Evolutionary conservation across 768 basidiomycete genomes (phyloP).

Genomic region (Boletales sp.): DNA sequence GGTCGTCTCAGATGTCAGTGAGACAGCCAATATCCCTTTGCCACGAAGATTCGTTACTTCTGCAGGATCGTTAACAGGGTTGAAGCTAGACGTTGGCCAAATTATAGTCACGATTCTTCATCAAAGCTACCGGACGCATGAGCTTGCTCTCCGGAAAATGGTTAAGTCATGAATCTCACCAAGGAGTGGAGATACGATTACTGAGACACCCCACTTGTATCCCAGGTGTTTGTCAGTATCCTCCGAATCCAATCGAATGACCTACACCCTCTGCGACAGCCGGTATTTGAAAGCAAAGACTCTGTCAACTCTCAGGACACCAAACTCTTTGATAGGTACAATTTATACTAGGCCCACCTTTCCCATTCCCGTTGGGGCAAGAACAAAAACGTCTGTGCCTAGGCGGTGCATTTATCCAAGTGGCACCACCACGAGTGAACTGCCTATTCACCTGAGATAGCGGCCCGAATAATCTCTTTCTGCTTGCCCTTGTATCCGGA

Average conservation of each 20-base stretch:
- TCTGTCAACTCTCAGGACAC: constrained; percentile 38
- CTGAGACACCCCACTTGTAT: constrained; percentile 61
- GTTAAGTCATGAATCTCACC: constrained; percentile 38
- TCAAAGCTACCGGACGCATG: constrained; percentile 51
- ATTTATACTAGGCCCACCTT: constrained; percentile 46
- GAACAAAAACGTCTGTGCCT: constrained; percentile 74
- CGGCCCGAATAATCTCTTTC: constrained; percentile 69
- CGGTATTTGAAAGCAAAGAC: constrained; percentile 83
- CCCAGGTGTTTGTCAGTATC: neutral
- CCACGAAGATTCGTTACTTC: constrained; percentile 61
- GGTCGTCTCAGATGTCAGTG: constrained; percentile 66
- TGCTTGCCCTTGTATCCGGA: constrained; percentile 72
- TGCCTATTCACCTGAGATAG: constrained; percentile 48
- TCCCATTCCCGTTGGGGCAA: constrained; percentile 88
- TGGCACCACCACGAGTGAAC: neutral
- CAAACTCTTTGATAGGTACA: neutral
- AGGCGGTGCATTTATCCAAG: neutral
- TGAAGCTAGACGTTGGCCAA: neutral
- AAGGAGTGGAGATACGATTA: constrained; percentile 75
- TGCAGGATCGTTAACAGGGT: constrained; percentile 25
- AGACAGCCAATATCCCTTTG: constrained; percentile 53
- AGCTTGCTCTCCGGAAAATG: neutral
- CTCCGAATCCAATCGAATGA: neutral
- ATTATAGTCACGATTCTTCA: constrained; percentile 67
- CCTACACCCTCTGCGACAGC: constrained; percentile 61